Base-by-base conservation (phyloP, 768 basidiomycete species). In the Hypholoma sublateritium region DNA sequence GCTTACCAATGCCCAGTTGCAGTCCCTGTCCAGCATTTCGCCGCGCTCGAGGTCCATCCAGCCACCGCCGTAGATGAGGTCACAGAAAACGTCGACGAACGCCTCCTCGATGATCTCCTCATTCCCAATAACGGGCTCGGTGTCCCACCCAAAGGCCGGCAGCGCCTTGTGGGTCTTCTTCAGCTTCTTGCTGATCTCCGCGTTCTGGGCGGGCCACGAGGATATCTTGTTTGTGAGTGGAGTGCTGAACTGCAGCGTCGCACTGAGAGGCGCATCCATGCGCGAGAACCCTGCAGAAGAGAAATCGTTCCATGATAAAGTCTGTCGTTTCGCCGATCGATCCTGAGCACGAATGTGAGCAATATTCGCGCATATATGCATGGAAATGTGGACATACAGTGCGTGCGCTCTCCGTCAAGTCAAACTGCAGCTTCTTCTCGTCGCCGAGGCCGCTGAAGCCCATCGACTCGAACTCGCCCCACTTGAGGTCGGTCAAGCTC, bases 81-180 rank as follows among this genome's bases (percentile, higher is more conserved):
- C 90, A 61, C 88, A 90, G 65, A 91, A 93, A 14, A 91, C 89
- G 57, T 91, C 93, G 25, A 98, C 65, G 69, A 98, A 98, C 1
- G 89, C 82, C 70, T 94, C 93, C 67, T 99, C 96, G 41, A 98
- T 78, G 53, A 93, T 80, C 65, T 91, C 91, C 62, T 93, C 89
- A 9, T 74, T 72, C 5, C 89, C 92, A 57, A 87, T 74, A 17
- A 91, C 85, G 0, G 94, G 91, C 41, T 88, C 87, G 0, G 92
- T 96, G 66, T 97, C 93, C 91, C 94, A 96, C 0, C 92, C 88
- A 67, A 99, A 99, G 1, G 87, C 75, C 1, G 93, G 93, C 21
- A 96, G 77, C 1, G 81, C 73, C 67, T 89, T 90, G 65, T 93
- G 89, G 3, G 85, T 79, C 73, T 95, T 96, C 71, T 91, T 91